Conservation (phyloP, 2,329 filamentous ascomycete genomes). For the Atkinsonella texensis region DNA sequence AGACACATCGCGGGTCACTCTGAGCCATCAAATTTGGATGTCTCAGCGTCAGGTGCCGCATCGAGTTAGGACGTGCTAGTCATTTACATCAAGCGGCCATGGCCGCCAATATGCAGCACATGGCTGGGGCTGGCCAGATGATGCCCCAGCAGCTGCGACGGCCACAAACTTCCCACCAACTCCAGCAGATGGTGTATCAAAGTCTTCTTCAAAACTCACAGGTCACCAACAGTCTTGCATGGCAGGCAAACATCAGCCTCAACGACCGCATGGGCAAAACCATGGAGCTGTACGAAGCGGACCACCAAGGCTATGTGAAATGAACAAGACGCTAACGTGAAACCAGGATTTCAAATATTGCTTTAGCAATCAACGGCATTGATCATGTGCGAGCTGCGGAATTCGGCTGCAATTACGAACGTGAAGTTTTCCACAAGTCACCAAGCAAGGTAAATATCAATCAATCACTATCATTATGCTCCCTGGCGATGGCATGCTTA, state of each 20-base stretch:
- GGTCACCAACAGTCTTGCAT: conserved; percentile 20
- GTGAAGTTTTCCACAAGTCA: conserved; percentile 32
- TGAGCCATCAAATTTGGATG: not conserved
- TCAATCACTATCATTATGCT: not conserved
- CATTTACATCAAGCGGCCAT: conserved; percentile 31
- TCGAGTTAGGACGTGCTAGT: not conserved
- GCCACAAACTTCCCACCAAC: conserved; percentile 15
- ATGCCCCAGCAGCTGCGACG: conserved; percentile 31
- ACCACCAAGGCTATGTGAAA: too few species aligned
- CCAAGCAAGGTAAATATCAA: conserved; percentile 31
- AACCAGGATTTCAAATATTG: conserved; percentile 37
- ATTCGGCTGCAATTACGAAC: conserved; percentile 34
- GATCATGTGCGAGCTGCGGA: conserved; percentile 30
- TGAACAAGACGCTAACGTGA: conserved; percentile 4
- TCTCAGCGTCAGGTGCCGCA: not conserved
- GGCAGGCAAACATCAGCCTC: conserved; percentile 27
- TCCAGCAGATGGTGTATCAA: conserved; percentile 29
- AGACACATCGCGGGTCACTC: not conserved
- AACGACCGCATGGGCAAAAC: conserved; percentile 31
- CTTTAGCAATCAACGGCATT: conserved; percentile 29
- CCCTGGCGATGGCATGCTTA: not conserved
- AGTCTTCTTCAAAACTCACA: conserved; percentile 23
- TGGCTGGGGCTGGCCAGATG: conserved; percentile 35
- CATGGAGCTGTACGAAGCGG: conserved; percentile 28
- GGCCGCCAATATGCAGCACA: conserved; percentile 49